A percentile compares a stretch with the other conserved stretches of the same genome.
phyloP scores from a whole-genome alignment of 805 yeast species.

The Saccharomycopsis synnaedendra region DNA sequence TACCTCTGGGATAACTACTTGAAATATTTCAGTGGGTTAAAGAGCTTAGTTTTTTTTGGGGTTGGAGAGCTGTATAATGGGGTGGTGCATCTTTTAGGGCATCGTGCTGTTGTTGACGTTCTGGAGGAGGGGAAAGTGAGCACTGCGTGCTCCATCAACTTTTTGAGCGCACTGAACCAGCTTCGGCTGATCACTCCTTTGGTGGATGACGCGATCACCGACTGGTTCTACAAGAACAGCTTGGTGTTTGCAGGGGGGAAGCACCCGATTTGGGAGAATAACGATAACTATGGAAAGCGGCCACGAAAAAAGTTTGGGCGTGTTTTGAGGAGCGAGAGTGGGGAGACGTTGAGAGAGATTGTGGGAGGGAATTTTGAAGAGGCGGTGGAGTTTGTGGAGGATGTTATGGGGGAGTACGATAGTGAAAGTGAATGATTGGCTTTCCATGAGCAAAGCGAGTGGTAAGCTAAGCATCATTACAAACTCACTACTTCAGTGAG shows the following conservation, averaged over 20 bases:
- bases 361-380: slow-evolving; percentile 78
- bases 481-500: too few relatives aligned
- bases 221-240: slow-evolving; percentile 85
- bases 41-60: slow-evolving; percentile 71
- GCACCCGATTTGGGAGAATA: slow-evolving; percentile 73
- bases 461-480: too few relatives aligned
- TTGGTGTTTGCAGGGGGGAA: slow-evolving; percentile 64
- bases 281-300: slow-evolving; percentile 39
- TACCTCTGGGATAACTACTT: slow-evolving; percentile 89
- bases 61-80: slow-evolving; percentile 86
- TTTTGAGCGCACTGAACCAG: slow-evolving; percentile 12
- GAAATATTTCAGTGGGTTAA: slow-evolving; percentile 53
- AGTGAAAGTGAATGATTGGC: slow-evolving; percentile 15
- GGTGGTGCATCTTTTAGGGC: slow-evolving; percentile 78
- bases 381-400: slow-evolving; percentile 72
- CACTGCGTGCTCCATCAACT: slow-evolving; percentile 13
- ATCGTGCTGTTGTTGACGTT: slow-evolving; percentile 30
- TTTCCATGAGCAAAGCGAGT: too few relatives aligned
- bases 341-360: slow-evolving; percentile 65
- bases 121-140: slow-evolving; percentile 13
- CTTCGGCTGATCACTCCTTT: slow-evolving; percentile 73
- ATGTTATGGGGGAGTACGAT: slow-evolving; percentile 56
- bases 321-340: slow-evolving; percentile 57
- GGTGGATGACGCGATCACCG: slow-evolving; percentile 80
- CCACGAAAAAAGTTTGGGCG: slow-evolving; percentile 90